Percentiles rank a stretch among this genome's conserved stretches.
phyloP scores from a whole-genome alignment of 2,329 filamentous ascomycete species.

The Chrysoporthe deuterocubensis region DNA sequence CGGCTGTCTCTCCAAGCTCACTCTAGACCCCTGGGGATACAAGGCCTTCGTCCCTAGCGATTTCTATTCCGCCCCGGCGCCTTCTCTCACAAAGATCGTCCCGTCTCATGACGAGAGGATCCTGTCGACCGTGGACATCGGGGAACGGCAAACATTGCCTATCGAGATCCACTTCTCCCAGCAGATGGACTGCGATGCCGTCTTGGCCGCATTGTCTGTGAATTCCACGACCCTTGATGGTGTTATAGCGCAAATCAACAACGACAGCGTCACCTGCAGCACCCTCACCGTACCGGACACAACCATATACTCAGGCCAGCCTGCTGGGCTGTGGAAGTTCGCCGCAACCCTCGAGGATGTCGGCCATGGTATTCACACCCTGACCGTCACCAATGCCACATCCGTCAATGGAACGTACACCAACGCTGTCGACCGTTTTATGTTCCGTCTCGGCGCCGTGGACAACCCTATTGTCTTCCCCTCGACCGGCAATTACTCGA shows the following conservation, averaged over 20 bases:
- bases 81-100: constrained; percentile 62
- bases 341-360: constrained; percentile 57
- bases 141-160: constrained; percentile 32
- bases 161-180: constrained; percentile 57
- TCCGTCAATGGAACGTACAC: constrained; percentile 49
- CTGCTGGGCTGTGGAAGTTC: constrained; percentile 59
- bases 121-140: constrained; percentile 41
- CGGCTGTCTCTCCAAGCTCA: constrained; percentile 59
- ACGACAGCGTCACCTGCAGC: constrained; percentile 49
- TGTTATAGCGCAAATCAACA: constrained; percentile 47
- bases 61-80: constrained; percentile 53
- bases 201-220: constrained; percentile 54
- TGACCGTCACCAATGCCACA: constrained; percentile 60
- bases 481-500: constrained; percentile 60
- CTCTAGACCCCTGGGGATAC: constrained; percentile 60
- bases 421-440: constrained; percentile 61
- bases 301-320: constrained; percentile 49
- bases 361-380: constrained; percentile 62
- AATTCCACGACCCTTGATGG: constrained; percentile 56
- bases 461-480: constrained; percentile 66
- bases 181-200: constrained; percentile 62
- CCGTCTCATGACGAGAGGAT: constrained; percentile 61
- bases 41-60: constrained; percentile 61
- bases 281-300: constrained; percentile 40
- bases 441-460: constrained; percentile 61